Percentiles rank a stretch among this genome's conserved stretches.
phyloP scores from a whole-genome alignment of 805 yeast genomes.

The Candida awuae region DNA sequence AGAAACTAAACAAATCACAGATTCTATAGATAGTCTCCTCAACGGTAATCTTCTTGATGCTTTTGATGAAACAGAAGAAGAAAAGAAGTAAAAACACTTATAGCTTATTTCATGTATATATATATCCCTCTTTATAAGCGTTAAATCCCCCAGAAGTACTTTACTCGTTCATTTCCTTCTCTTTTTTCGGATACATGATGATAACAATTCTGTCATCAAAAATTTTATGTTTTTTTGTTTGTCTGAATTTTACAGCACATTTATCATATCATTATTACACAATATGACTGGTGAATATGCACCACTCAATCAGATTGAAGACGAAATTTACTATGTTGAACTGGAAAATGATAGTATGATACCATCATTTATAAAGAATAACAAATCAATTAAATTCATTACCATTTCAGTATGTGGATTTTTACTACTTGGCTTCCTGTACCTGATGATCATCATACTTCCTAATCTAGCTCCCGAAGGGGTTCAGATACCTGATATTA shows the following conservation, averaged over 20 bases:
- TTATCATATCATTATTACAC: background rate
- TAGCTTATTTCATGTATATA: background rate
- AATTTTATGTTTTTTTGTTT: too few species aligned
- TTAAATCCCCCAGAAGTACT: too few species aligned
- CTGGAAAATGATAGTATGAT: constrained; percentile 15
- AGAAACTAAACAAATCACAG: constrained; percentile 51
- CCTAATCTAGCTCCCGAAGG: constrained; percentile 30
- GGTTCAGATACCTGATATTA: constrained; percentile 20
- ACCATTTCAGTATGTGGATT: constrained; percentile 6
- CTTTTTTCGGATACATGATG: background rate
- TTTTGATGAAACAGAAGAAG: constrained; percentile 4
- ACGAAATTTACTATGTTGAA: constrained; percentile 9
- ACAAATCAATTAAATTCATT: constrained; percentile 9
- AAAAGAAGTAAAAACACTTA: constrained; percentile 1
- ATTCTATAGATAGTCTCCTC: constrained; percentile 22
- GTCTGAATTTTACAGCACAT: too few species aligned
- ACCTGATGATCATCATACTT: constrained; percentile 22
- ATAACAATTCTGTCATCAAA: background rate
- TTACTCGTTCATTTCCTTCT: too few species aligned
- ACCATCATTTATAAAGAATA: constrained; percentile 8
- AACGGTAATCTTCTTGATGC: constrained; percentile 9
- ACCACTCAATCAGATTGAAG: constrained; percentile 6
- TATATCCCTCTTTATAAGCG: too few species aligned
- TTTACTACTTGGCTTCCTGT: constrained; percentile 18
- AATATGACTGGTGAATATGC: constrained; percentile 8